Percentiles rank a stretch among this genome's conserved stretches.
Evolutionary conservation across 192 early-diverging fungal genomes (phyloP).

Genomic region (Podila verticillata): DNA sequence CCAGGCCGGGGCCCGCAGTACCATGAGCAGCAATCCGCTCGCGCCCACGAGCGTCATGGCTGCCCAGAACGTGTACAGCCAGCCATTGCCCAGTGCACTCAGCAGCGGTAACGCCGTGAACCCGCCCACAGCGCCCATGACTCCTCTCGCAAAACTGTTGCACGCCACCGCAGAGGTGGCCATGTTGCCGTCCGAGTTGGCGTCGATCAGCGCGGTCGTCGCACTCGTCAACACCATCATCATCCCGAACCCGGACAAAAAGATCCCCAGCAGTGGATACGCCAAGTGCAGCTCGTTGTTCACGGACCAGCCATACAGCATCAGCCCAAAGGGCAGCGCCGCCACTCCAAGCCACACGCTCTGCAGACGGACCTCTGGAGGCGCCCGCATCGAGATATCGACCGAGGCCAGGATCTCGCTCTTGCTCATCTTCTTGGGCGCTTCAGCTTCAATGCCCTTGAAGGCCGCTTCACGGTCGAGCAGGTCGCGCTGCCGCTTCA

Average conservation of each 20-base stretch:
- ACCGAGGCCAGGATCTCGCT: slow-evolving; percentile 7
- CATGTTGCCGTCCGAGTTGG: slow-evolving; percentile 45
- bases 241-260: slow-evolving; percentile 39
- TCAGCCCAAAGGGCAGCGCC: slow-evolving; percentile 30
- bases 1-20: slow-evolving; percentile 25
- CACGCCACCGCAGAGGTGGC: slow-evolving; percentile 37
- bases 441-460: not conserved
- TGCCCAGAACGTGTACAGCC: slow-evolving; percentile 45
- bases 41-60: slow-evolving; percentile 24
- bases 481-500: slow-evolving; percentile 16
- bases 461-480: slow-evolving; percentile 22
- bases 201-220: slow-evolving; percentile 37
- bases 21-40: slow-evolving; percentile 12
- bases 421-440: slow-evolving; percentile 2
- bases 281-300: slow-evolving; percentile 9
- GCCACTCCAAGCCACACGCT: slow-evolving; percentile 49
- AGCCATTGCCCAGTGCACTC: slow-evolving; percentile 29
- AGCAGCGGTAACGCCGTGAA: slow-evolving; percentile 23
- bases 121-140: slow-evolving; percentile 27
- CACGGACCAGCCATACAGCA: slow-evolving; percentile 49
- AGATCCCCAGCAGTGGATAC: slow-evolving; percentile 18
- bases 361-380: slow-evolving; percentile 40
- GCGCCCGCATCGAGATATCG: slow-evolving; percentile 23
- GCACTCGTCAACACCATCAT: slow-evolving; percentile 43
- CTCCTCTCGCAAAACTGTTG: slow-evolving; percentile 45